Evolutionary conservation across 139 green algal species (phyloP), one percentile per base, ranked within the genome.

Genomic region (Chlorella sp.): DNA sequence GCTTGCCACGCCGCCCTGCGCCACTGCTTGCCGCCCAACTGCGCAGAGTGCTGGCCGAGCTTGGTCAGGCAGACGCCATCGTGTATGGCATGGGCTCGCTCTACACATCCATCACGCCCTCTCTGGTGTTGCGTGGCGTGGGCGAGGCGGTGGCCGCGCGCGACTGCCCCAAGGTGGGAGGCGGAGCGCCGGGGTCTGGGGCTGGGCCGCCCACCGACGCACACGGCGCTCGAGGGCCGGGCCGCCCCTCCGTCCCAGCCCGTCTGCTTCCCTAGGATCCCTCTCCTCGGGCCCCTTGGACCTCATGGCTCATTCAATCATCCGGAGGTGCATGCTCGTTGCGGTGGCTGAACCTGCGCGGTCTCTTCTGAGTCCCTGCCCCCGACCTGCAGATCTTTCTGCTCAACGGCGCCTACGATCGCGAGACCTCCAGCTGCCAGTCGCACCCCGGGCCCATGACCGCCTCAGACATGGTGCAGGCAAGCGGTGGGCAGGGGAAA

Each of bases 41-140:
- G n/a, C n/a, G n/a, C n/a, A n/a, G n/a, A n/a, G 82, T 88, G 55
- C 74, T 91, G 35, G 19, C 64, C 15, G 79, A 95, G 67, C 41
- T 99, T 9, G 45, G 68, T 23, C 33, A 63, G 0, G 85, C 88
- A 2, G 92, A 98, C 56, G 92, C 86, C 8, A 77, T 99, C 33
- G 75, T 99, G 5, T 99, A 98, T 68, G 96, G 92, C 82, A 98
- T 99, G 89, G 96, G 96, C 53, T 98, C 92, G 2, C 87, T 99
- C 2, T 99, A 98, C 88, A 99, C 96, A 40, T 95, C 85, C 82
- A 95, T 99, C 77, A 93, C 88, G 76, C 96, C 96, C 27, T 92
- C 84, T 33, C 83, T 99, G 31, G 87, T 95, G 46, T 87, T 98
- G 42, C 72, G 88, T 5, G 93, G 93, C 14, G 90, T 98, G 61